Percentiles rank a stretch among this genome's conserved stretches.
Evolutionary conservation across 2,329 filamentous ascomycete genomes (phyloP).

Genomic region (Fusarium sp.): DNA sequence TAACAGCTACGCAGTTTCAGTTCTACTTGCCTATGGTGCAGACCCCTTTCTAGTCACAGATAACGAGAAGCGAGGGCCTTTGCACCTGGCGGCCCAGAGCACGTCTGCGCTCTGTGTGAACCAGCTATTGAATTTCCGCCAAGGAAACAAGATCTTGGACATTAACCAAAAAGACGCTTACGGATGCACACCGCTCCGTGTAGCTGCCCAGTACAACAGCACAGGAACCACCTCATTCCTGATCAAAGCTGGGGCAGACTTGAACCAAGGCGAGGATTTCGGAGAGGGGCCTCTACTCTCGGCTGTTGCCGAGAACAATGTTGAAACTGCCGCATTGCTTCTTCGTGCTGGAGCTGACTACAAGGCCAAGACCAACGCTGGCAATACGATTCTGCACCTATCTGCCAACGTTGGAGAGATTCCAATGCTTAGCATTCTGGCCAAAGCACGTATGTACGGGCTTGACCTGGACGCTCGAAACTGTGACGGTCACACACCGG

Average conservation of each 20-base stretch:
- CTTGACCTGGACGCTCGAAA: background rate
- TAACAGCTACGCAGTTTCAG: background rate
- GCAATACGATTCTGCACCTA: background rate
- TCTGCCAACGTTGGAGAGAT: background rate
- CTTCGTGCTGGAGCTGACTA: background rate
- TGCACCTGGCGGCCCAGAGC: background rate
- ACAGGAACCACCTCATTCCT: background rate
- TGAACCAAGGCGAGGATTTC: background rate
- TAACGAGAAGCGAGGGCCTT: background rate
- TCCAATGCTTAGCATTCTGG: background rate
- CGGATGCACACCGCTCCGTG: background rate
- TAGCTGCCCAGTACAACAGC: background rate
- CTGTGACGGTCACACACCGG: background rate
- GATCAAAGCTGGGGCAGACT: background rate
- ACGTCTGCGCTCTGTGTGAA: background rate
- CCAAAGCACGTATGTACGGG: background rate
- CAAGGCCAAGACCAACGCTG: background rate
- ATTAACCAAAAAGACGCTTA: background rate
- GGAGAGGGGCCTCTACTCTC: background rate
- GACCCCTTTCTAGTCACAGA: background rate
- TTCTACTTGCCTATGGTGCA: background rate
- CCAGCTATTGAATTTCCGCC: background rate
- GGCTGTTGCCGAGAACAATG: background rate
- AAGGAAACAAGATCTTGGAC: background rate
- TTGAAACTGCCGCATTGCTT: background rate